phyloP scores from a whole-genome alignment of 2,329 filamentous ascomycete species.

The Botrytis medusae region DNA sequence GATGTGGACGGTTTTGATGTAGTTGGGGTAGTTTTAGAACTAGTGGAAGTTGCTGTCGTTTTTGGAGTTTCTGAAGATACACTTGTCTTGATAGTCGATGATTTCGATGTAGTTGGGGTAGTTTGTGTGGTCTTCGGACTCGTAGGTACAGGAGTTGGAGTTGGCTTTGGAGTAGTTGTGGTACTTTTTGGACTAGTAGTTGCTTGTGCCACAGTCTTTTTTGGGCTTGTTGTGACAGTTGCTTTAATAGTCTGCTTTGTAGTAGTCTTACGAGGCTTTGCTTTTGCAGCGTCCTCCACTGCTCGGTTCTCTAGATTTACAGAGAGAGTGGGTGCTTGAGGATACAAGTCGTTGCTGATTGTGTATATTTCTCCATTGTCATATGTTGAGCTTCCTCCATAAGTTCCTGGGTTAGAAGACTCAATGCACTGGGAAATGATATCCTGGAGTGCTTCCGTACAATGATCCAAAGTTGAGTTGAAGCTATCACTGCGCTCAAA shows the following conservation, averaged over 20 bases:
- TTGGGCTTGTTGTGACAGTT: neutral
- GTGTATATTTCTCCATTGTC: slow-evolving; percentile 5
- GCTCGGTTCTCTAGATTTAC: neutral
- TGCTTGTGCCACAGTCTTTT: neutral
- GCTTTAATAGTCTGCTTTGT: neutral
- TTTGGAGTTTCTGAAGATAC: neutral
- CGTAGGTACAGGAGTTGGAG: neutral
- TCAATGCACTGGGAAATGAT: neutral
- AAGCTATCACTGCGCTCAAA: neutral
- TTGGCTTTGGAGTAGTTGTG: neutral
- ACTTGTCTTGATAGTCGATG: neutral
- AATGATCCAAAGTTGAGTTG: neutral
- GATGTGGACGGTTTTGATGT: neutral
- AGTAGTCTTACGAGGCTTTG: neutral
- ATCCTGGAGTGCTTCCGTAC: neutral
- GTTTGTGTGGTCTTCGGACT: neutral
- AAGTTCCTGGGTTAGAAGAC: neutral
- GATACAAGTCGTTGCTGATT: neutral
- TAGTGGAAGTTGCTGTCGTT: neutral
- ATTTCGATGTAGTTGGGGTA: neutral
- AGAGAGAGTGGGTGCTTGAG: neutral
- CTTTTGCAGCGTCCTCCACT: neutral
- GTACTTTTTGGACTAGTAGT: neutral
- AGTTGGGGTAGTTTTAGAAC: neutral
- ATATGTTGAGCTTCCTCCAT: neutral